Evolutionary conservation across 345 rosid species (phyloP).

Genomic region (Conringia planisiliqua): DNA sequence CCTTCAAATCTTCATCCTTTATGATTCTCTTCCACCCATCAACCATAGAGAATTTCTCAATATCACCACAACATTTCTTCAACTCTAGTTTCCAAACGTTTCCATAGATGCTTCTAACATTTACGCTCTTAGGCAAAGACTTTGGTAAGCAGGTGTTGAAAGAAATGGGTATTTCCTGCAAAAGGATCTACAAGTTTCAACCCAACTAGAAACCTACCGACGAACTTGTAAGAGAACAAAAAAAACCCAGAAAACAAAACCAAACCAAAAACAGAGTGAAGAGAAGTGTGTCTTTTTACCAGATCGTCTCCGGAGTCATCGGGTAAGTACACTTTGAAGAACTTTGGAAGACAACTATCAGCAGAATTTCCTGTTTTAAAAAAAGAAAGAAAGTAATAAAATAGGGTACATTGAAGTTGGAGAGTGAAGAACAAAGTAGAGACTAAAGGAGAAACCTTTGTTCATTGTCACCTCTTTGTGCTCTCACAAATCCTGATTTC

Average conservation of each 20-base stretch:
- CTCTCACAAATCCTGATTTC: not conserved
- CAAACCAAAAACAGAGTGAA: conserved; percentile 3
- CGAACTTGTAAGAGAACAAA: not conserved
- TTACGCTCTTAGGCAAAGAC: not conserved
- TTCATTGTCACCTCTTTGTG: conserved; percentile 6
- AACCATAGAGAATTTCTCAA: not conserved
- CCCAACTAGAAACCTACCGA: not conserved
- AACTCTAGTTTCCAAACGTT: conserved; percentile 8
- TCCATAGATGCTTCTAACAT: conserved; percentile 19
- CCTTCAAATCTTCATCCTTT: conserved; percentile 4
- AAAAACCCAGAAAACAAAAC: not conserved
- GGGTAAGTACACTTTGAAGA: conserved; percentile 30
- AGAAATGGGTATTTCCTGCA: conserved; percentile 20
- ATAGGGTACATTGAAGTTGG: not conserved
- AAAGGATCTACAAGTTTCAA: not conserved
- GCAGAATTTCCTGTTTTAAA: not conserved
- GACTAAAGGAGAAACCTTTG: conserved; percentile 15
- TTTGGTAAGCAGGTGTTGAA: conserved; percentile 7
- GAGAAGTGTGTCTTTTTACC: not conserved
- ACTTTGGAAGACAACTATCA: conserved; percentile 20
- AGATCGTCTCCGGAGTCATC: conserved; percentile 23
- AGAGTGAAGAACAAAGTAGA: conserved; percentile 11
- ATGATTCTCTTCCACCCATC: conserved; percentile 19
- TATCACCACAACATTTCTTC: not conserved
- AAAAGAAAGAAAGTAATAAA: not conserved